Base-by-base conservation (phyloP, 1,139 yeast genomes). In the Diutina rugosa region DNA sequence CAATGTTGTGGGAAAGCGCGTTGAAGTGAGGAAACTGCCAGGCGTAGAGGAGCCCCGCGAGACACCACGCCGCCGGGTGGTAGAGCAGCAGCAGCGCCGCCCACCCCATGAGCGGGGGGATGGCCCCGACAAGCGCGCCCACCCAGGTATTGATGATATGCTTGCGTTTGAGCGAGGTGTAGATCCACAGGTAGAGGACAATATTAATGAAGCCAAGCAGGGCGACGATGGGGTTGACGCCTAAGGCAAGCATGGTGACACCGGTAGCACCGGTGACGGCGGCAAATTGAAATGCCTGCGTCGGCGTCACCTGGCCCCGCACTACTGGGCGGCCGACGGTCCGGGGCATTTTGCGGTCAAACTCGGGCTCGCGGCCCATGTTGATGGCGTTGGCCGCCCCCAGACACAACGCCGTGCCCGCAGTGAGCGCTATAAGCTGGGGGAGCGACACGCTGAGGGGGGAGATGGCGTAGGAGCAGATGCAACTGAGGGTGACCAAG, bases 1-100 rank as follows among this genome's bases (percentile, higher is more conserved):
- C 86, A 58, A 93, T 84, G 63, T 86, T 86, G 71, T 93, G 97
- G 57, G 96, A 86, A 55, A 93, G 78, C 0, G 98, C 82, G 72
- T 93, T 93, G 74, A 93, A 93, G 69, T 93, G 99, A 4, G 99
- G 99, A 68, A 93, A 93, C 71, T 93, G 99, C 99, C 99, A 93
- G 4, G 98, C 96, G 67, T 88, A 93, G 49, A 93, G 74, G 57
- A 95, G 72, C 0, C 87, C 90, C 1, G 98, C 98, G 45, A 91
- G 73, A 65, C 95, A 85, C 98, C 98, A 93, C 3, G 95, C 95
- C 7, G 95, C 97, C 0, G 98, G 97, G 60, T 89, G 90, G 4
- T 76, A 63, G 55, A 93, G 72, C 1, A 95, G 82, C 2, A 89
- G 82, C 4, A 96, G 87, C 0, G 97, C 96, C 1, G 97, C 97